Evolutionary conservation across 1,139 yeast species (phyloP).

Genomic region (Wickerhamomyces sp.): DNA sequence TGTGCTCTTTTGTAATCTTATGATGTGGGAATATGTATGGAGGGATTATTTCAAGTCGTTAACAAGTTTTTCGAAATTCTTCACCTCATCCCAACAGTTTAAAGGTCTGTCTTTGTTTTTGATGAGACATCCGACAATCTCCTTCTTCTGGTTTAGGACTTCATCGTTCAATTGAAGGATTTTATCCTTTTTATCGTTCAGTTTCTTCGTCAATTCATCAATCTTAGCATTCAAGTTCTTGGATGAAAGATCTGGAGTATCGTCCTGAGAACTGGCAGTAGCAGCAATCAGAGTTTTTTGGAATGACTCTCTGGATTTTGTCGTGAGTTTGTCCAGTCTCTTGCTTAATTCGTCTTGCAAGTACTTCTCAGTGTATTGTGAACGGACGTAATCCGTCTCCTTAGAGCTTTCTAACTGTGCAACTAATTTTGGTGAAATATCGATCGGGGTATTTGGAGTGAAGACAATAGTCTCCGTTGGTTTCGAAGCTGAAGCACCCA

Average conservation of each 20-base stretch:
- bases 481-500: constrained; percentile 56
- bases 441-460: constrained; percentile 69
- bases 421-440: constrained; percentile 62
- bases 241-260: constrained; percentile 24
- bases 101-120: constrained; percentile 69
- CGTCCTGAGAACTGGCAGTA: constrained; percentile 31
- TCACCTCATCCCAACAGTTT: constrained; percentile 86
- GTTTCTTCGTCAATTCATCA: constrained; percentile 40
- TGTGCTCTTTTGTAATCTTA: neutral
- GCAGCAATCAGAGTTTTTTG: constrained; percentile 45
- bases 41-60: constrained; percentile 22
- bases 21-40: neutral
- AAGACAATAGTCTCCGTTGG: constrained; percentile 59
- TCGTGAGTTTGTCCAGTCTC: constrained; percentile 59
- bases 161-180: constrained; percentile 32
- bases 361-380: constrained; percentile 72
- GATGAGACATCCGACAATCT: constrained; percentile 61
- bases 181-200: constrained; percentile 29
- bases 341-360: constrained; percentile 72
- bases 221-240: constrained; percentile 37
- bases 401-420: constrained; percentile 66
- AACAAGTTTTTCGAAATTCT: constrained; percentile 52
- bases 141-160: constrained; percentile 42
- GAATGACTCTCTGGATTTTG: constrained; percentile 52
- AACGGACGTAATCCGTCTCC: constrained; percentile 79